These are phyloP conservation scores for Aegilops longissima DNA, from an alignment of 176 grass and related monocot species.

Conservation along the genomic window DNA sequence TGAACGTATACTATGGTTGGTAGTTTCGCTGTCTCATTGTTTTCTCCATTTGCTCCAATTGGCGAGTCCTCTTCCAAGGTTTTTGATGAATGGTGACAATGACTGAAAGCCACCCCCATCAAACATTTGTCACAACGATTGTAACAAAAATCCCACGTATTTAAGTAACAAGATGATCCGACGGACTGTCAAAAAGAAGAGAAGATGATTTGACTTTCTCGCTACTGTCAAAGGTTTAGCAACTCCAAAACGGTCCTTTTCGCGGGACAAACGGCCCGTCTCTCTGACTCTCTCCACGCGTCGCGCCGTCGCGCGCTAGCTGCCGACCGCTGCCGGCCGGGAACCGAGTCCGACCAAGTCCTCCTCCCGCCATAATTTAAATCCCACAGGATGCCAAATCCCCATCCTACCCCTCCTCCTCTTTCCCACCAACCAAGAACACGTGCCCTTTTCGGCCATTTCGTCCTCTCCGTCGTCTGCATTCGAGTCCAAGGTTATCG, in stretches of 20 bases:
- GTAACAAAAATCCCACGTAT: neutral
- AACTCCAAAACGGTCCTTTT: neutral
- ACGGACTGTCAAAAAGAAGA: too few relatives aligned
- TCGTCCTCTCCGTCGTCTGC: neutral
- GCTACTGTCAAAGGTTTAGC: neutral
- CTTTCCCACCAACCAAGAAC: too few relatives aligned
- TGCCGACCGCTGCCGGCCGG: constrained; percentile 40
- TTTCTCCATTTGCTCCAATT: neutral
- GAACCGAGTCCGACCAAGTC: constrained; percentile 16
- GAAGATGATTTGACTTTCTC: neutral
- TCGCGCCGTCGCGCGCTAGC: neutral
- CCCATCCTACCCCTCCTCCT: neutral
- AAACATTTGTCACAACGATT: neutral
- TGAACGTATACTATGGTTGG: neutral
- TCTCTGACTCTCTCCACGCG: constrained; percentile 30
- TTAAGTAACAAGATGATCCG: too few relatives aligned
- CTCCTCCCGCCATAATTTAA: constrained; percentile 47
- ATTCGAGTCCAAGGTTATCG: neutral
- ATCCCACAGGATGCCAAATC: neutral
- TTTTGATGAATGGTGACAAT: neutral
- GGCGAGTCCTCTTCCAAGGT: neutral
- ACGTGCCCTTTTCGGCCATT: constrained; percentile 14
- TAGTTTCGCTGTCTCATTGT: neutral
- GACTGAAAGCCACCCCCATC: neutral
- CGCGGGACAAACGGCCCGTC: too few relatives aligned